phyloP scores from a whole-genome alignment of 768 basidiomycete species.

The Suillus sp. region DNA sequence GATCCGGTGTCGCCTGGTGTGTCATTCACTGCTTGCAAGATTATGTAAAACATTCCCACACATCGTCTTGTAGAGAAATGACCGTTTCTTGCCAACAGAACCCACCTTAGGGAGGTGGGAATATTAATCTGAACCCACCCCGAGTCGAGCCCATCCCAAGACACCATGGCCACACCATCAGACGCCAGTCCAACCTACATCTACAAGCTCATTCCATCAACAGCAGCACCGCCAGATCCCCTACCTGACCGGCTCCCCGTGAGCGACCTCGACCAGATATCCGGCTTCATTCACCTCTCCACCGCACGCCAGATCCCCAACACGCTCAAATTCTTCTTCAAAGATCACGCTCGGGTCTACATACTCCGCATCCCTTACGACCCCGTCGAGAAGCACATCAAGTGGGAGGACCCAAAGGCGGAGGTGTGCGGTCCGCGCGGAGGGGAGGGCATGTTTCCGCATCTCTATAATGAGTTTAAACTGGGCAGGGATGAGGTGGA shows the following conservation, averaged over 20 bases:
- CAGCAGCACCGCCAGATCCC: constrained; percentile 40
- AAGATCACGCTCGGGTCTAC: constrained; percentile 39
- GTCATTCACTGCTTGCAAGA: too few relatives aligned
- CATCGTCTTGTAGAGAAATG: too few relatives aligned
- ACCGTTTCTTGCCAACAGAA: too few relatives aligned
- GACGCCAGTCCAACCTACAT: constrained; percentile 47
- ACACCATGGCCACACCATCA: constrained; percentile 14
- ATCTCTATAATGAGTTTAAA: constrained; percentile 49
- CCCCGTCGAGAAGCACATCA: constrained; percentile 40
- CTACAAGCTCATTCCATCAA: constrained; percentile 59
- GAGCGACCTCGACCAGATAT: constrained; percentile 47
- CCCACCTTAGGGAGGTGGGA: too few relatives aligned
- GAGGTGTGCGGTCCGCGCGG: constrained; percentile 44
- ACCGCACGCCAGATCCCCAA: constrained; percentile 50
- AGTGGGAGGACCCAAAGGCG: constrained; percentile 52
- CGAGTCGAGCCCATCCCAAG: neutral
- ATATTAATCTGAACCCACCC: neutral
- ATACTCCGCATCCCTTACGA: constrained; percentile 48
- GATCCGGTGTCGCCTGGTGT: too few relatives aligned
- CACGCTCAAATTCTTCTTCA: constrained; percentile 51
- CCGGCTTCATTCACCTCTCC: constrained; percentile 59
- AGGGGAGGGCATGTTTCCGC: constrained; percentile 52
- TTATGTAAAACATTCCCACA: too few relatives aligned
- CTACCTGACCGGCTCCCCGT: constrained; percentile 51
- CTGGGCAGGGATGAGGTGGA: constrained; percentile 51